Conservation (phyloP, 2,329 filamentous ascomycete genomes). For the Zymoseptoria brevis region DNA sequence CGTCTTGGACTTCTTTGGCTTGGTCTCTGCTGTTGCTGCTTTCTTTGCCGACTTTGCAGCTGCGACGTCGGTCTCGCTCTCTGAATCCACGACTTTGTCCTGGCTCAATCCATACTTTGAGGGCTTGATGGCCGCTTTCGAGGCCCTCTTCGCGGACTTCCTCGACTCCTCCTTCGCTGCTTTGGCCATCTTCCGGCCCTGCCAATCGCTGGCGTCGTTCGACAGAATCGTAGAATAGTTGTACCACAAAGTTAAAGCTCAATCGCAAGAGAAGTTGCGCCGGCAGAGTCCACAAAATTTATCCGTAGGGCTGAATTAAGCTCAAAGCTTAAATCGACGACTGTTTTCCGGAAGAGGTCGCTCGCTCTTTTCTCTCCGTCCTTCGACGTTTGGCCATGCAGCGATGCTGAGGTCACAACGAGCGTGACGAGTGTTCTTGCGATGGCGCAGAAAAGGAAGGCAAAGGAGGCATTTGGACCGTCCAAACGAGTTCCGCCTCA, state of each 20-base stretch:
- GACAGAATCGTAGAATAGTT: background rate
- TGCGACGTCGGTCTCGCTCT: slow-evolving; percentile 31
- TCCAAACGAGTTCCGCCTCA: slow-evolving; percentile 16
- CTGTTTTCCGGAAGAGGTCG: background rate
- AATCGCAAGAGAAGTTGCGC: background rate
- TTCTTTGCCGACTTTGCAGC: slow-evolving; percentile 3
- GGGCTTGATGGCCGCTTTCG: slow-evolving; percentile 6
- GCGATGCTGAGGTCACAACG: no score
- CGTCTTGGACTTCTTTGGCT: slow-evolving; percentile 5
- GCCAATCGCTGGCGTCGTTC: background rate
- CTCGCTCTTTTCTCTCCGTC: background rate
- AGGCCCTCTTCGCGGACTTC: slow-evolving; percentile 16
- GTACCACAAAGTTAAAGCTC: background rate
- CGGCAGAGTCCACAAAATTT: background rate
- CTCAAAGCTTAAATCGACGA: background rate
- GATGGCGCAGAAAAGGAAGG: slow-evolving; percentile 29
- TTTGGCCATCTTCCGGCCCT: slow-evolving; percentile 8
- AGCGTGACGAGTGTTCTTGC: background rate
- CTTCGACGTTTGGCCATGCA: background rate
- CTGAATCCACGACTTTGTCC: slow-evolving; percentile 17
- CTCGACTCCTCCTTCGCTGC: slow-evolving; percentile 5
- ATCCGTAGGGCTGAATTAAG: background rate
- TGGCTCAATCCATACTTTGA: slow-evolving; percentile 13
- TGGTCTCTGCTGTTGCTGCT: background rate
- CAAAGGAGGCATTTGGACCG: slow-evolving; percentile 27